Base-by-base conservation (phyloP, 371 early-diverging fungal species). In the Rhizopus stolonifer region DNA sequence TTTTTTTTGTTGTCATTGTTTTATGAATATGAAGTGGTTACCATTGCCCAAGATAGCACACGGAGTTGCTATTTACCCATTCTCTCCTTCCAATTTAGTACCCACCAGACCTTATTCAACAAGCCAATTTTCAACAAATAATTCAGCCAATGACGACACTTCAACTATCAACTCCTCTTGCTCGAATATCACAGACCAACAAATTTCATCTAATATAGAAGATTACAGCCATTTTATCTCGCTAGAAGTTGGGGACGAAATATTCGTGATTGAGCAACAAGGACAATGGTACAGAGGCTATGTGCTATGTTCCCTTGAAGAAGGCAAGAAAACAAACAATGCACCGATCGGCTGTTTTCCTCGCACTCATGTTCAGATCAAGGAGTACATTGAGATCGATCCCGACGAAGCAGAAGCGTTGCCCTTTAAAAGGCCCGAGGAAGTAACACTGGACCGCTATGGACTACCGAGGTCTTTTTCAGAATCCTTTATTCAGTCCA, bases 271-370 rank as follows among this genome's bases (percentile, higher is more conserved):
- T 49, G 82, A 82, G 34, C 75, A 80, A 44, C 67, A 74, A 51
- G 76, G 71, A 10, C 69, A 68, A 26, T 88, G 88, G 88, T 81
- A 76, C 43, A 67, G 87, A 48, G 88, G 88, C 15, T 86, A 88
- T 60, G 83, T 85, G 1, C 64, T 82, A 21, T 69, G 77, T 25
- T 38, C 74, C 11, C 46, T 65, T 32, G 76, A 71, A 46, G 67
- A 66, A 56, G 79, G 68, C 18, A 58, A 52, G 38, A 73, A 64
- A 32, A 67, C 65, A 22, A 74, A 73, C 65, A 58, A 60, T 44
- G 68, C 82, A 17, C 74, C 73, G 19, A 70, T 81, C 34, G 88
- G 86, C 3, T 72, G 82, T 14, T 86, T 88, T 58, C 88, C 88
- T 9, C 70, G 74, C 22, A 65, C 74, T 21, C 78, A 83, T 60